phyloP scores from a whole-genome alignment of 129 eudicot species.

The Helianthus tuberosus region DNA sequence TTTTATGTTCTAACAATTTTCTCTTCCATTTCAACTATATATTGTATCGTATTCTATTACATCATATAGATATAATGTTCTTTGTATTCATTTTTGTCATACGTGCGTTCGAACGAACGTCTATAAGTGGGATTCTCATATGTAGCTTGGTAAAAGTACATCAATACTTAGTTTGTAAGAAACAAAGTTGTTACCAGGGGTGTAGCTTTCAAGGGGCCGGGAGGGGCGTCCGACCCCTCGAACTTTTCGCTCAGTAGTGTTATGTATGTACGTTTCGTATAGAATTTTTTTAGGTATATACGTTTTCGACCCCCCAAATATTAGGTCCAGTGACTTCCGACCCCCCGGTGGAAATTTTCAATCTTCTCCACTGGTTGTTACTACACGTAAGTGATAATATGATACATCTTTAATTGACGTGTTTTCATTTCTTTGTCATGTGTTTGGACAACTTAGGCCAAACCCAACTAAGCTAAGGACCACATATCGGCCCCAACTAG shows the following conservation, averaged over 20 bases:
- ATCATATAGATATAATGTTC: too few species aligned
- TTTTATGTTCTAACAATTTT: constrained; percentile 25
- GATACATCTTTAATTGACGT: not conserved
- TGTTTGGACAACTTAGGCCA: not conserved
- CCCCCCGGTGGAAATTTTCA: too few species aligned
- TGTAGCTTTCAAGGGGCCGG: too few species aligned
- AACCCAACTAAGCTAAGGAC: constrained; percentile 11
- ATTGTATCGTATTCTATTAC: too few species aligned
- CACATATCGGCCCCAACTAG: not conserved
- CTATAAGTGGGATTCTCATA: not conserved
- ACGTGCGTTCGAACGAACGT: not conserved
- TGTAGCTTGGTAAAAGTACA: not conserved
- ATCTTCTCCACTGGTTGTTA: too few species aligned
- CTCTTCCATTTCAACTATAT: not conserved
- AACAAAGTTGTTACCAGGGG: too few species aligned
- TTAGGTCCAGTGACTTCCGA: too few species aligned
- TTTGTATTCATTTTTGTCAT: not conserved
- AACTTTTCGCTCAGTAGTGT: too few species aligned
- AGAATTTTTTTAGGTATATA: too few species aligned
- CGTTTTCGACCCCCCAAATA: too few species aligned
- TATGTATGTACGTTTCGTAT: too few species aligned
- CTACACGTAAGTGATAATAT: not conserved
- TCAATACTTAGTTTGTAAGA: not conserved
- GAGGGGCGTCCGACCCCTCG: too few species aligned
- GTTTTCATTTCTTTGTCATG: not conserved